Conservation (phyloP, 805 yeast species). For the Kodamaea nitidulidarum region DNA sequence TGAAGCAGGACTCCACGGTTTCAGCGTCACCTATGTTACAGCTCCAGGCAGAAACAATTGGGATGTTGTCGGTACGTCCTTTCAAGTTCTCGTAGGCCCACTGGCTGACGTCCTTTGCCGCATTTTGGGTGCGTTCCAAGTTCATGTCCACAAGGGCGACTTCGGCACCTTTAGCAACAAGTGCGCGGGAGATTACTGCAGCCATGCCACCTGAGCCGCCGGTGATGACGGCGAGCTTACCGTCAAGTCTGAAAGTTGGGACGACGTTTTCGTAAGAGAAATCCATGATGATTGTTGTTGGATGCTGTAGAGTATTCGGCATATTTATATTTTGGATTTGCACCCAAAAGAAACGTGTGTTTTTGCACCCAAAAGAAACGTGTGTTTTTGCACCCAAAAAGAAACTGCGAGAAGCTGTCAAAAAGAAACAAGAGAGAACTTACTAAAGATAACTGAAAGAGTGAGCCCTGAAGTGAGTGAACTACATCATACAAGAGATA, state of each 20-base stretch:
- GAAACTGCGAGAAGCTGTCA: too few species aligned
- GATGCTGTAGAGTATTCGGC: too few species aligned
- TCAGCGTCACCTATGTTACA: conserved; percentile 69
- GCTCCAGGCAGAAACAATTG: conserved; percentile 56
- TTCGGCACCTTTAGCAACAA: conserved; percentile 73
- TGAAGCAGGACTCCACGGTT: conserved; percentile 53
- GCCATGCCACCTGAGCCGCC: conserved; percentile 84
- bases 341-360: not conserved
- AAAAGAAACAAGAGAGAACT: too few species aligned
- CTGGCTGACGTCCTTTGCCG: conserved; percentile 46
- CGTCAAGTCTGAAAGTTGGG: conserved; percentile 65
- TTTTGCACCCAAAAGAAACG: not conserved
- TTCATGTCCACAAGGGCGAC: conserved; percentile 70
- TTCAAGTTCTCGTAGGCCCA: conserved; percentile 47
- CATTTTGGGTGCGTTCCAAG: conserved; percentile 50
- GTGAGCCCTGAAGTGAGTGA: too few species aligned
- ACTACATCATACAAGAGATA: too few species aligned
- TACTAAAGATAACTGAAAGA: too few species aligned
- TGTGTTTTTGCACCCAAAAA: conserved; percentile 2
- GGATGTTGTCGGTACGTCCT: conserved; percentile 26
- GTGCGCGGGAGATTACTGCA: conserved; percentile 57
- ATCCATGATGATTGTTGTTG: conserved; percentile 15
- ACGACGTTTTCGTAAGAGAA: conserved; percentile 44
- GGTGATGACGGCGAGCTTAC: conserved; percentile 67
- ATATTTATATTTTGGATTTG: conserved; percentile 1